Conservation (phyloP, 129 eudicot species). For the Escallonia rubra region DNA sequence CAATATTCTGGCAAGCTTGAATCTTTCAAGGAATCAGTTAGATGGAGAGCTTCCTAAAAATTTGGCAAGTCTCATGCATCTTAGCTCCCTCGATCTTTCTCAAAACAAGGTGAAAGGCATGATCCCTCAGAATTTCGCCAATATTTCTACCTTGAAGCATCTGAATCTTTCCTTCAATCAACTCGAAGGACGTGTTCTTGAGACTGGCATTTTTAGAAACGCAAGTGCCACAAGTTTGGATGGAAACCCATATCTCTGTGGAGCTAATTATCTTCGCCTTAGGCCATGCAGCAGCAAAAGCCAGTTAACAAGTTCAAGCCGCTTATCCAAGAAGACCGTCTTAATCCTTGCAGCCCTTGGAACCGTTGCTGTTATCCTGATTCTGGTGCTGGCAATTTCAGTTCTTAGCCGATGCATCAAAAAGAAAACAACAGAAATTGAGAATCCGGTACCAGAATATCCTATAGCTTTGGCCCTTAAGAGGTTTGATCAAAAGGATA, state of each 20-base stretch:
- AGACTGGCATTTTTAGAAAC: conserved; percentile 41
- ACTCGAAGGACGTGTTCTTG: conserved; percentile 72
- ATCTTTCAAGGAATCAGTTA: conserved; percentile 61
- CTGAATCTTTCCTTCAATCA: conserved; percentile 75
- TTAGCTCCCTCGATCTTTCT: conserved; percentile 57
- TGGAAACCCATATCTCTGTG: conserved; percentile 72
- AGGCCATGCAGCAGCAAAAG: conserved; percentile 25
- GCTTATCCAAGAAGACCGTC: conserved; percentile 28
- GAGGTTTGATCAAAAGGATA: conserved; percentile 53
- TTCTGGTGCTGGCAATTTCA: conserved; percentile 21
- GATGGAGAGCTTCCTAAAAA: conserved; percentile 56
- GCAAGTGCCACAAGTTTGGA: conserved; percentile 29
- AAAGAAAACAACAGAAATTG: conserved; percentile 18
- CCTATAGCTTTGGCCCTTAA: conserved; percentile 29
- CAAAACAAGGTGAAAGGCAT: conserved; percentile 54
- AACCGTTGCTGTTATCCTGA: conserved; percentile 25
- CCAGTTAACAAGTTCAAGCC: conserved; percentile 11
- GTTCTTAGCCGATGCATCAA: conserved; percentile 11
- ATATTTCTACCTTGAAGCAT: conserved; percentile 30
- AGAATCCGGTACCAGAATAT: conserved; percentile 28
- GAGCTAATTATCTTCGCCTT: conserved; percentile 14
- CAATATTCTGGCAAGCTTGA: conserved; percentile 31
- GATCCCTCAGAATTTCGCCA: conserved; percentile 56
- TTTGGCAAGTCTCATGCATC: conserved; percentile 31
- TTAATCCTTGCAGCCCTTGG: conserved; percentile 41